A percentile compares a stretch with the other conserved stretches of the same genome.
These are phyloP conservation scores for Myxozyma lipomycoides DNA, from an alignment of 805 yeast genomes.

Conservation along the genomic window DNA sequence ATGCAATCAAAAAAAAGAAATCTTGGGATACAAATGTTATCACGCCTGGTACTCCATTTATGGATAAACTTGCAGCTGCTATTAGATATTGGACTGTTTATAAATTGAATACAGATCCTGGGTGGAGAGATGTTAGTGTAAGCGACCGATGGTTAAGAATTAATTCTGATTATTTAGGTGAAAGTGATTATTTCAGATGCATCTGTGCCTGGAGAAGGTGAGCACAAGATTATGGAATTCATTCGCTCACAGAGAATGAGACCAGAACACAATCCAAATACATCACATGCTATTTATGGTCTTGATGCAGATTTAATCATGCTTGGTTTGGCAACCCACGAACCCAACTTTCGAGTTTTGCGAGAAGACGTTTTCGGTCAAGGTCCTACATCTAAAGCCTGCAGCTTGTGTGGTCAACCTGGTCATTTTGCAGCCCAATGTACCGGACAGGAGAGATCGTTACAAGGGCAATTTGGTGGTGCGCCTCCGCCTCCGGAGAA, in stretches of 20 bases:
- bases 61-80: constrained; percentile 82
- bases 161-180: too few relatives aligned
- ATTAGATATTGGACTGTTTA: constrained; percentile 89
- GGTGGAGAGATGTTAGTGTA: constrained; percentile 64
- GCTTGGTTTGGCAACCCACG: constrained; percentile 94
- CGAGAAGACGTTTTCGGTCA: constrained; percentile 96
- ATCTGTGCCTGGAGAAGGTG: constrained; percentile 99
- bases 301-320: constrained; percentile 96
- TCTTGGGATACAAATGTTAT: constrained; percentile 95
- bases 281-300: constrained; percentile 94
- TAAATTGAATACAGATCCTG: constrained; percentile 83
- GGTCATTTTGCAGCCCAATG: constrained; percentile 27
- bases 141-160: neutral
- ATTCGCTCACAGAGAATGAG: constrained; percentile 85
- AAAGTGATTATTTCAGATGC: constrained; percentile 93
- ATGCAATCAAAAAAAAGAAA: constrained; percentile 64
- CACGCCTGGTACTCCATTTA: constrained; percentile 98
- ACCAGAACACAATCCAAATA: constrained; percentile 84
- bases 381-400: constrained; percentile 51
- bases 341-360: constrained; percentile 88
- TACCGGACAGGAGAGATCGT: constrained; percentile 40
- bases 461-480: constrained; percentile 41
- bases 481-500: constrained; percentile 36
- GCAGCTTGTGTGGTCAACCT: constrained; percentile 51
- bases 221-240: constrained; percentile 95